Base-by-base conservation (phyloP, 768 basidiomycete species). In the Tephrocybe rancida region DNA sequence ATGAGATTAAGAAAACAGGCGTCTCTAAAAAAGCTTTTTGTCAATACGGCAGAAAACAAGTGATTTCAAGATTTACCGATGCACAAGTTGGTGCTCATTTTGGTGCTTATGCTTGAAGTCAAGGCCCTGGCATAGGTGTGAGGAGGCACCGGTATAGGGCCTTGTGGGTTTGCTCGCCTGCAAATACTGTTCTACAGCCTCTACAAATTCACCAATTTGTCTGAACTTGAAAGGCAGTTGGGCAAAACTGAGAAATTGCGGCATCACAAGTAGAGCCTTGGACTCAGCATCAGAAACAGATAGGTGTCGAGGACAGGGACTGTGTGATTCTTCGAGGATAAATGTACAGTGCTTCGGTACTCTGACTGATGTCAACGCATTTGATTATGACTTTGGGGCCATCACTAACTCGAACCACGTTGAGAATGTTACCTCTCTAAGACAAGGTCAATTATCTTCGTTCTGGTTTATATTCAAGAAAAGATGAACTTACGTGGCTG, bases 241-340 rank as follows among this genome's bases (percentile, higher is more conserved):
- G 8, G 59, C 34, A 16, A 67, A 64, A 6, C 18, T 44, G 1
- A 58, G 41, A 3, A 63, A 53, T 27, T 57, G 44, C 3, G 65
- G 64, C 60, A 66, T 64, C 3, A 64, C 64, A 22, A 66, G 11
- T 4, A 68, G 24, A 1, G 45, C 60, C 9, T 27, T 30, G 7
- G 30, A 30, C 10, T 54, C 43, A 32, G 54, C 46, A 34, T 55
- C 57, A 18, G 67, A 64, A 3, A 64, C 21, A 1, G 54, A 54
- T 10, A 69, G 54, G 61, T 41, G 18, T 67, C 65, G 0, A 65
- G 55, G 10, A 70, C 34, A 4, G 63, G 66, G 7, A 65, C 61
- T 14, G 59, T 48, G 38, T 56, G 60, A 44, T 67, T 70, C 13
- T 62, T 29, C 58, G 52, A 6, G 7, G 16, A 35, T 46, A 35